phyloP scores from a whole-genome alignment of 139 green algal genomes.

The Picochlorum sp. region DNA sequence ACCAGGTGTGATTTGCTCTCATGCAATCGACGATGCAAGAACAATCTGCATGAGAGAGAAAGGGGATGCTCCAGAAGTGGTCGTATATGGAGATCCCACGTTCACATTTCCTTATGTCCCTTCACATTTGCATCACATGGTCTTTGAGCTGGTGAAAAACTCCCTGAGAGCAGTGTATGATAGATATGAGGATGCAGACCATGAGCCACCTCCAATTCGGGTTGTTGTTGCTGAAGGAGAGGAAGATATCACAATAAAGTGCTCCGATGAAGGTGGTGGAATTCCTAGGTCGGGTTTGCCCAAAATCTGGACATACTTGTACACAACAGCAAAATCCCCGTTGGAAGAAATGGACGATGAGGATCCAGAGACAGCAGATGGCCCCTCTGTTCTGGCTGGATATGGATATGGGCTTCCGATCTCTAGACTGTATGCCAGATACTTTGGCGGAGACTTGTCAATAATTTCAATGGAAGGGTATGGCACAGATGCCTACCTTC shows the following conservation, averaged over 20 bases:
- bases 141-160: conserved; percentile 94
- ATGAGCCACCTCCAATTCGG: conserved; percentile 73
- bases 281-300: conserved; percentile 85
- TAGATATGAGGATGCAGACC: conserved; percentile 62
- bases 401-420: conserved; percentile 97
- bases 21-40: conserved; percentile 90
- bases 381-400: conserved; percentile 61
- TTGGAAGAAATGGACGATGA: conserved; percentile 46
- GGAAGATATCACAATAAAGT: conserved; percentile 98
- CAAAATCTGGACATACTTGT: conserved; percentile 98
- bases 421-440: conserved; percentile 75
- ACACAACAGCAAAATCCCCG: conserved; percentile 78
- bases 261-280: conserved; percentile 91
- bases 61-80: conserved; percentile 72
- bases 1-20: conserved; percentile 58
- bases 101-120: conserved; percentile 96
- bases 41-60: conserved; percentile 89
- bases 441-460: conserved; percentile 96
- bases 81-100: conserved; percentile 78
- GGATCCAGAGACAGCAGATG: conserved; percentile 19
- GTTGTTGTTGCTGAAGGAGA: conserved; percentile 91
- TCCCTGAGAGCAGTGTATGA: conserved; percentile 85
- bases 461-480: conserved; percentile 98
- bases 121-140: conserved; percentile 95
- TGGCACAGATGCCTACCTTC: conserved; percentile 96